These are phyloP conservation scores for Trametes meyenii DNA, from an alignment of 768 basidiomycete species.

Conservation along the genomic window DNA sequence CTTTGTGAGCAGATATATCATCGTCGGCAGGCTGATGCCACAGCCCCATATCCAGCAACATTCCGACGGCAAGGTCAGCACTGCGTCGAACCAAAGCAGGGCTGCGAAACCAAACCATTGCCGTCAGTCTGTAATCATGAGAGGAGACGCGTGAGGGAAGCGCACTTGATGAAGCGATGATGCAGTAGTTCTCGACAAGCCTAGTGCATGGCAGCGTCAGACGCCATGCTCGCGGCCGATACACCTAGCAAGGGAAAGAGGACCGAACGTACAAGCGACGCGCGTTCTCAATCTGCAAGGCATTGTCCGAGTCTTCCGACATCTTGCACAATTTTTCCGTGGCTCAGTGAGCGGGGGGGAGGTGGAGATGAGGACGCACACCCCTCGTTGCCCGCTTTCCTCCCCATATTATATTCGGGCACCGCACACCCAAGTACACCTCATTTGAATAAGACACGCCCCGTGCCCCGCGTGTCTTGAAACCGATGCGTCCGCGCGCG, in stretches of 20 bases:
- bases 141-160: too few relatives aligned
- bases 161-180: conserved; percentile 8
- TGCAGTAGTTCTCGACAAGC: conserved; percentile 5
- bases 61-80: conserved; percentile 1
- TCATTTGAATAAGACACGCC: too few relatives aligned
- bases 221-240: background rate
- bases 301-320: too few relatives aligned
- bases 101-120: background rate
- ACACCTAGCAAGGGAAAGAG: background rate
- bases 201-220: background rate
- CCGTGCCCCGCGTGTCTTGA: too few relatives aligned
- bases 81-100: conserved; percentile 11
- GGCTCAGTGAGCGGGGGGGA: too few relatives aligned
- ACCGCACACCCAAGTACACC: too few relatives aligned
- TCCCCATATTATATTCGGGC: too few relatives aligned
- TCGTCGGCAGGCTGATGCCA: background rate
- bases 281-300: too few relatives aligned
- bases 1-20: conserved; percentile 1
- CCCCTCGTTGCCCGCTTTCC: too few relatives aligned
- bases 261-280: background rate
- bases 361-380: too few relatives aligned
- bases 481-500: too few relatives aligned
- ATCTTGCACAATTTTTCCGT: too few relatives aligned
- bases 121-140: background rate
- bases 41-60: conserved; percentile 7